Conservation (phyloP, 2,329 filamentous ascomycete genomes). For the Aspergillus caelatus region DNA sequence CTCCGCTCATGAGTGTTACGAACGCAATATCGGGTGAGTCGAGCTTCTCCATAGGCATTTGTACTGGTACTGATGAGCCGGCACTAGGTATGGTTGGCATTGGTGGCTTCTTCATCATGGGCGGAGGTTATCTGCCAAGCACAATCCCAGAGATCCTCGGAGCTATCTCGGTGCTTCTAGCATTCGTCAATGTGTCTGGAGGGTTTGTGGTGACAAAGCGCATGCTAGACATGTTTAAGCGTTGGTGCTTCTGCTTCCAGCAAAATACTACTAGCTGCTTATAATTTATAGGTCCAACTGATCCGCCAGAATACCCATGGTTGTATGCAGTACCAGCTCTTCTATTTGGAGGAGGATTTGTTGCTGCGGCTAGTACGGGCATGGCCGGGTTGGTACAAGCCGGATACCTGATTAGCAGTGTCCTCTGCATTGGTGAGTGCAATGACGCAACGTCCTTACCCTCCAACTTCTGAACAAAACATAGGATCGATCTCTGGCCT, state of each 20-base stretch:
- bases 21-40: conserved; percentile 78
- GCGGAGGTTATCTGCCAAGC: conserved; percentile 74
- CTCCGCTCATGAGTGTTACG: conserved; percentile 88
- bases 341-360: conserved; percentile 77
- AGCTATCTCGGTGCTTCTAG: conserved; percentile 76
- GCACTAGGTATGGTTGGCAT: conserved; percentile 75
- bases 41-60: background rate
- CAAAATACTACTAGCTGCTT: conserved; percentile 8
- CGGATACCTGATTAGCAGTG: conserved; percentile 80
- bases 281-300: conserved; percentile 65
- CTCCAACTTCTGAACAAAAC: background rate
- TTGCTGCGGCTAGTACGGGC: conserved; percentile 78
- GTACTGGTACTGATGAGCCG: conserved; percentile 21
- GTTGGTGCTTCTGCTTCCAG: conserved; percentile 44
- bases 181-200: conserved; percentile 85
- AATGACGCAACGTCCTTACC: background rate
- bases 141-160: conserved; percentile 80
- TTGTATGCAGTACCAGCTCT: conserved; percentile 77
- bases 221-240: conserved; percentile 91
- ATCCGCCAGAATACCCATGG: conserved; percentile 87
- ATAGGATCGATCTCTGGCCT: conserved; percentile 72
- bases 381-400: conserved; percentile 84
- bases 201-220: conserved; percentile 91
- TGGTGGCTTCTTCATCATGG: conserved; percentile 85
- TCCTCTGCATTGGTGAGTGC: conserved; percentile 72